Evolutionary conservation across 2,329 filamentous ascomycete species (phyloP), one percentile per base, ranked within the genome.

Genomic region (Herpotrichia juniperi): DNA sequence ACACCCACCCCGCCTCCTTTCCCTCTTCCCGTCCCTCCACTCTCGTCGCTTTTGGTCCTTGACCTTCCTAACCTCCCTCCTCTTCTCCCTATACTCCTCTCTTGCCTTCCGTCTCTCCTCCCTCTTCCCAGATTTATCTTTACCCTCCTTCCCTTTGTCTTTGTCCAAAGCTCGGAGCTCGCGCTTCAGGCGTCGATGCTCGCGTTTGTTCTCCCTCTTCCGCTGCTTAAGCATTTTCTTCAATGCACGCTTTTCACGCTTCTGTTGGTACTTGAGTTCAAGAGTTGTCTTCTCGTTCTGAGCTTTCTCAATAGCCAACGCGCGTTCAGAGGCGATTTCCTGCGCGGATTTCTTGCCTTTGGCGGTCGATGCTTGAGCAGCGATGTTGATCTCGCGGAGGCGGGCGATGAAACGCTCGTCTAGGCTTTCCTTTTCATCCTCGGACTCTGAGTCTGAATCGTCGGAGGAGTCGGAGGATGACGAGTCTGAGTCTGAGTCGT

Each of bases 341-440:
- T 54, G 35, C 7, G 50, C 31, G 8, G 42, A 39, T 37, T 68
- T 68, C 35, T 66, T 68, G 44, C 68, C 68, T 44, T 67, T 67
- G 5, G 46, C 22, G 12, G 47, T 46, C 1, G 64, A 50, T 8
- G 56, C 28, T 8, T 54, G 50, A 17, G 64, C 62, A 9, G 52
- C 31, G 9, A 50, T 46, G 32, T 71, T 59, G 48, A 72, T 68
- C 2, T 59, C 56, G 25, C 50, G 61, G 42, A 69, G 43, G 32
- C 66, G 62, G 9, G 42, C 30, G 14, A 50, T 48, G 46, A 63
- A 65, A 1, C 45, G 34, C 2, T 53, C 46, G 31, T 63, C 44
- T 1, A 48, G 37, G 30, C 55, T 42, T 19, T 8, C 16, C 5
- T 37, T 17, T 4, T 64, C 54, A 8, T 54, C 50, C 12, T 63